Evolutionary conservation across 352 stramenopile genomes (phyloP).

Genomic region (Phytophthora tentaculata): DNA sequence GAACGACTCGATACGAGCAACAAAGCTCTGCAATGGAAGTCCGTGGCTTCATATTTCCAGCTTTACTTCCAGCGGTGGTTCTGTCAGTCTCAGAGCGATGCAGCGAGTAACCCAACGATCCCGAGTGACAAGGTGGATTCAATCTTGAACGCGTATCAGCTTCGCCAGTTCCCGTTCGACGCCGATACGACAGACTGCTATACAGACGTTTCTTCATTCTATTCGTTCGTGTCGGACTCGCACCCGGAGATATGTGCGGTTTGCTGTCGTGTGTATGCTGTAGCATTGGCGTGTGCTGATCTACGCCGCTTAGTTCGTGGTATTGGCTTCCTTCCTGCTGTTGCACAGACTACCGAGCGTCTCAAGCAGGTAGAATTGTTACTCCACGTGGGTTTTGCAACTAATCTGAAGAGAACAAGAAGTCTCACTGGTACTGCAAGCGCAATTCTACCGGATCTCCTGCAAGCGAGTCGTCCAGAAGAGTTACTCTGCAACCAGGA

Average conservation of each 20-base stretch:
- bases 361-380: conserved; percentile 61
- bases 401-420: conserved; percentile 49
- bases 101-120: background rate
- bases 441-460: conserved; percentile 27
- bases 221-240: conserved; percentile 84
- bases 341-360: conserved; percentile 54
- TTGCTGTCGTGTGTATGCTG: conserved; percentile 77
- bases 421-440: background rate
- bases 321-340: conserved; percentile 66
- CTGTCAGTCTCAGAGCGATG: conserved; percentile 13
- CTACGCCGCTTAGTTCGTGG: conserved; percentile 61
- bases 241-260: conserved; percentile 81
- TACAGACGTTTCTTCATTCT: conserved; percentile 83
- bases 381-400: conserved; percentile 75
- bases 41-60: conserved; percentile 69
- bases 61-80: conserved; percentile 81
- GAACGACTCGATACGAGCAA: conserved; percentile 60
- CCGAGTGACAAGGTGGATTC: conserved; percentile 40
- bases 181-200: conserved; percentile 75
- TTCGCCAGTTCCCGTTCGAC: conserved; percentile 80
- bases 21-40: conserved; percentile 53
- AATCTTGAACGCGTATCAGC: conserved; percentile 68
- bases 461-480: conserved; percentile 35
- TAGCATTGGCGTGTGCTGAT: conserved; percentile 65
- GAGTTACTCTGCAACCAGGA: conserved; percentile 62